These are phyloP conservation scores for Fusarium scirpi DNA, from an alignment of 2,329 filamentous ascomycete species.

Conservation along the genomic window DNA sequence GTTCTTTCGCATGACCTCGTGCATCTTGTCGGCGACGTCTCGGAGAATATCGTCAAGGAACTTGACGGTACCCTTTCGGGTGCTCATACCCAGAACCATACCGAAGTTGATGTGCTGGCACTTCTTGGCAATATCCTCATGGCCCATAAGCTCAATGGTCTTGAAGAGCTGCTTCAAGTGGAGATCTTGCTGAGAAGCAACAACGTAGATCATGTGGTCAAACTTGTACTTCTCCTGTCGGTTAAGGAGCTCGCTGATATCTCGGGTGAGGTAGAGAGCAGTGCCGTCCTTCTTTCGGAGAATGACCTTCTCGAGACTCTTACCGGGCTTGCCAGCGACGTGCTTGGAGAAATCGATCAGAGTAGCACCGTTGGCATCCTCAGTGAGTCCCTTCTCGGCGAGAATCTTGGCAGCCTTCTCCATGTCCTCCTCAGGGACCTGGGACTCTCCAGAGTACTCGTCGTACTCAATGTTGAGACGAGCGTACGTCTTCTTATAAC, in stretches of 20 bases:
- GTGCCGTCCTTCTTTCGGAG: constrained; percentile 81
- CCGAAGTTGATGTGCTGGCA: constrained; percentile 83
- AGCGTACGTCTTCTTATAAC: constrained; percentile 76
- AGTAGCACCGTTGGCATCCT: constrained; percentile 78
- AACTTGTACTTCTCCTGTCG: constrained; percentile 73
- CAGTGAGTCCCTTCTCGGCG: constrained; percentile 72
- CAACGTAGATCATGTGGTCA: constrained; percentile 85
- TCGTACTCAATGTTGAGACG: constrained; percentile 79
- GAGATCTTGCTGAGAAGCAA: constrained; percentile 77
- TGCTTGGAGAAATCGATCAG: constrained; percentile 79
- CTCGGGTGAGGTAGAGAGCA: constrained; percentile 81
- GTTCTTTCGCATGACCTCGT: constrained; percentile 95
- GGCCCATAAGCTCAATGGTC: constrained; percentile 78
- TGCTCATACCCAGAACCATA: constrained; percentile 77
- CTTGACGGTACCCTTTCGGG: constrained; percentile 78
- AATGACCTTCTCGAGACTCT: constrained; percentile 77
- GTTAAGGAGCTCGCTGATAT: constrained; percentile 79
- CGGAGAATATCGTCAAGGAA: constrained; percentile 64
- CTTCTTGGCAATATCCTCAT: constrained; percentile 74
- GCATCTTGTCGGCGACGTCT: constrained; percentile 93
- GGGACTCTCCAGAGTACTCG: constrained; percentile 78
- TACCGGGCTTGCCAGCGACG: constrained; percentile 73
- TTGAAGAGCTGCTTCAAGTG: constrained; percentile 82
- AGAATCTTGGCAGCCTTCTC: constrained; percentile 70
- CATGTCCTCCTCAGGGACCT: constrained; percentile 77